Base-by-base conservation (phyloP, 805 yeast genomes). In the Yamadazyma paraphyllophila region DNA sequence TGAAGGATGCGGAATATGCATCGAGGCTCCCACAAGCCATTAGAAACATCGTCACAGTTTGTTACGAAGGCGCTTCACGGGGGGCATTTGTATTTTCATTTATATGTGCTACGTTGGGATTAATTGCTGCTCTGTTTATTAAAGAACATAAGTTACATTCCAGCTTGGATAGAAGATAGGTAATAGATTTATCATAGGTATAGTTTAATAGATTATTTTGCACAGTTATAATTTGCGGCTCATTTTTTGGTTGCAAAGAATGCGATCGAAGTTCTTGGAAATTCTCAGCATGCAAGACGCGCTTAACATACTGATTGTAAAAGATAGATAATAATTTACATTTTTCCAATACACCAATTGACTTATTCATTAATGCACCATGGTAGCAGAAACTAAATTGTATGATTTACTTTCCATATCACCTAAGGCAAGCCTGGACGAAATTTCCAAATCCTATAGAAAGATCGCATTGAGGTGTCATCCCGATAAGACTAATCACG, bases 401-500 rank as follows among this genome's bases (percentile, higher is more conserved):
- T 71, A 71, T 48, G 74, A 70, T 45, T 55, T 66, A 31, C 59
- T 71, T 41, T 44, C 58, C 33, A 68, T 71, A 12, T 45, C 64
- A 9, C 56, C 60, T 20, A 47, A 49, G 3, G 73, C 74, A 9
- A 52, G 71, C 2, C 36, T 50, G 6, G 76, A 69, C 31, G 74
- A 69, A 44, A 70, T 71, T 26, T 55, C 70, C 9, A 58, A 55
- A 20, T 57, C 70, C 0, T 67, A 68, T 43, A 66, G 66, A 44
- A 65, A 60, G 43, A 58, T 61, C 44, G 78, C 82, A 2, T 57
- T 78, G 40, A 69, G 69, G 54, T 78, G 73, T 57, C 91, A 84
- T 58, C 91, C 91, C 1, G 91, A 84, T 58, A 78, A 80, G 54
- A 78, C 79, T 15, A 68, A 69, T 46, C 77, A 71, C 50, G 63